Base-by-base conservation (phyloP, 345 rosid genomes). In the Excoecaria agallocha region DNA sequence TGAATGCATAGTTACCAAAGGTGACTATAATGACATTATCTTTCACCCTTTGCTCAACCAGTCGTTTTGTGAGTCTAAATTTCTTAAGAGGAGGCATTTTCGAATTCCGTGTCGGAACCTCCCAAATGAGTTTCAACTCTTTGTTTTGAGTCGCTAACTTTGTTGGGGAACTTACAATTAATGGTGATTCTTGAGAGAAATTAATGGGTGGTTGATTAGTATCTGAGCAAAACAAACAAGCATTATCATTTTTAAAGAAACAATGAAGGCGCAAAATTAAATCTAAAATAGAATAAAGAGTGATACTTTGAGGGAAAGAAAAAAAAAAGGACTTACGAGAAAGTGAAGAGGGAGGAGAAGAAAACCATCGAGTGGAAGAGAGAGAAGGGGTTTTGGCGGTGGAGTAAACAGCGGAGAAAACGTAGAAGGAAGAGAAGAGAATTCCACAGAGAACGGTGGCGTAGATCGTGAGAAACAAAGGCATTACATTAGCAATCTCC, bases 1-100 rank as follows among this genome's bases (percentile, higher is more conserved):
- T 93, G 73, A 91, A 93, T 0, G 98, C 99, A 81, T 82, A 90
- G 86, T 95, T 95, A 71, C 98, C 98, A 79, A 93, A 95, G 65
- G 98, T 91, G 72, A 95, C 92, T 80, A 93, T 83, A 22, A 93
- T 78, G 43, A 91, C 89, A 82, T 95, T 88, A 70, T 91, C 90
- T 69, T 85, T 78, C 51, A 78, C 97, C 82, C 98, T 87, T 76
- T 87, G 76, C 78, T 81, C 85, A 69, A 93, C 85, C 77, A 95
- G 70, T 68, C 88, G 82, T 78, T 93, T 90, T 3, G 91, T 91
- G 76, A 95, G 84, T 59, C 64, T 86, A 79, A 95, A 95, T 64
- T 84, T 65, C 82, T 87, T 85, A 56, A 91, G 69, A n/a, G 94
- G 83, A 62, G 98, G 99, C 93, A 95, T 88, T 84, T 90, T 88